Evolutionary conservation across 192 early-diverging fungal genomes (phyloP).

Genomic region (Gaertneriomyces sp.): DNA sequence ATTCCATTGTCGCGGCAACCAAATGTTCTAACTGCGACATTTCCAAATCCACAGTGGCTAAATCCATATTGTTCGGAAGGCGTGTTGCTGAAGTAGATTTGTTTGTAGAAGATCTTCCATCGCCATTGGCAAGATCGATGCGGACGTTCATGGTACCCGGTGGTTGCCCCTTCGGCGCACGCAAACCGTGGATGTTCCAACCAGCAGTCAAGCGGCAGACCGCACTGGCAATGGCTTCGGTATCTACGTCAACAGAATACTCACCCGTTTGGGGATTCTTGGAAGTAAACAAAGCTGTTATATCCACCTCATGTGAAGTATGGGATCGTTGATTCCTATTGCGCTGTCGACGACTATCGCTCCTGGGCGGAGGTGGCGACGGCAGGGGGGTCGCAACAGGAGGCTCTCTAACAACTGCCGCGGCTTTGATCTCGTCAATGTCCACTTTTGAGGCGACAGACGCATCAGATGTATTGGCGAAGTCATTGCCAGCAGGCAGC

Average conservation of each 20-base stretch:
- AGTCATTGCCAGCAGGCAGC: too few species aligned
- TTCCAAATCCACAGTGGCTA: too few species aligned
- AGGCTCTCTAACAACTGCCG: too few species aligned
- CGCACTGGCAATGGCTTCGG: constrained; percentile 17
- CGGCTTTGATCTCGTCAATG: too few species aligned
- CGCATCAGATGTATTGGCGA: too few species aligned
- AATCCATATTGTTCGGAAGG: too few species aligned
- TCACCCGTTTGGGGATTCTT: neutral
- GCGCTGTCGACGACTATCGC: too few species aligned
- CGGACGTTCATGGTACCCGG: constrained; percentile 11
- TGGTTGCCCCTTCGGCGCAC: neutral
- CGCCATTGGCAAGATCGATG: neutral
- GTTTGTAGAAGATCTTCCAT: too few species aligned
- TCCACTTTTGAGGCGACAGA: too few species aligned
- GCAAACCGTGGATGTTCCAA: neutral
- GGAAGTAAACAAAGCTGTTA: constrained; percentile 9
- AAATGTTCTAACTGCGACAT: too few species aligned
- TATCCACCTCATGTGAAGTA: constrained; percentile 18
- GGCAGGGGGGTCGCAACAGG: neutral
- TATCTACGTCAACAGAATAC: constrained; percentile 16
- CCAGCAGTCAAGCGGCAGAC: constrained; percentile 21
- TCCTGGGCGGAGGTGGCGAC: neutral
- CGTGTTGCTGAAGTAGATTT: too few species aligned
- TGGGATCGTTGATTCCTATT: neutral
- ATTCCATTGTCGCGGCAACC: too few species aligned